Percentiles rank a stretch among this genome's conserved stretches.
phyloP scores from a whole-genome alignment of 306 rosid species.

The Medicago ruthenica region DNA sequence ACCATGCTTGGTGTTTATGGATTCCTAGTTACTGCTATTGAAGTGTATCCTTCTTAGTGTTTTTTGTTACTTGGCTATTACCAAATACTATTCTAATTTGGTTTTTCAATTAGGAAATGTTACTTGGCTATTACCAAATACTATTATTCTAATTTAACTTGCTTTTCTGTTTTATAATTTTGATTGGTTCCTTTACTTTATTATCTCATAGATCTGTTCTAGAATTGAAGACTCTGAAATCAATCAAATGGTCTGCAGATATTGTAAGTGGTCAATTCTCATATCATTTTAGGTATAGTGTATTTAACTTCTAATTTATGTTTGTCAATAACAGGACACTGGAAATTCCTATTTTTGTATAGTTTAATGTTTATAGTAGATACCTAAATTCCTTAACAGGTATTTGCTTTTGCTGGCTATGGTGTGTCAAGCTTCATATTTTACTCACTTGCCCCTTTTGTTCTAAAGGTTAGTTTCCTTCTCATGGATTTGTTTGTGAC shows the following conservation, averaged over 20 bases:
- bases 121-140: background rate
- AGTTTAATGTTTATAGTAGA: background rate
- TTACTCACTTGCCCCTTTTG: conserved; percentile 44
- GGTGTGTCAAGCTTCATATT: conserved; percentile 39
- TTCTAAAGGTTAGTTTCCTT: conserved; percentile 49
- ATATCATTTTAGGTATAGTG: background rate
- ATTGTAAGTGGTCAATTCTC: conserved; percentile 53
- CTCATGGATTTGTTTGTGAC: background rate
- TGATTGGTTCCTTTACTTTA: conserved; percentile 31
- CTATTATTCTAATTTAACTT: background rate
- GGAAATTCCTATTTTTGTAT: background rate
- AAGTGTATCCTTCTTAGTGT: conserved; percentile 60
- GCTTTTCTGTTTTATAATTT: background rate
- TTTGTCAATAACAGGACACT: background rate
- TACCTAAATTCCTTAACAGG: conserved; percentile 25
- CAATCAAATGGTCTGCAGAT: conserved; percentile 56
- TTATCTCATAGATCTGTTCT: conserved; percentile 56
- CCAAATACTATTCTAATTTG: background rate
- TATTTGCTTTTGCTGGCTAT: conserved; percentile 41
- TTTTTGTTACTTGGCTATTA: background rate
- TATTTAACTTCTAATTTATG: background rate
- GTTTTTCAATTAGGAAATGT: background rate
- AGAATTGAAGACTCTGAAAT: conserved; percentile 62
- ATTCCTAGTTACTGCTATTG: conserved; percentile 52
- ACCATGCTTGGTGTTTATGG: conserved; percentile 69